Percentiles rank a stretch among this genome's conserved stretches.
These are phyloP conservation scores for Boletus patriciae DNA, from an alignment of 768 basidiomycete species.

Conservation along the genomic window DNA sequence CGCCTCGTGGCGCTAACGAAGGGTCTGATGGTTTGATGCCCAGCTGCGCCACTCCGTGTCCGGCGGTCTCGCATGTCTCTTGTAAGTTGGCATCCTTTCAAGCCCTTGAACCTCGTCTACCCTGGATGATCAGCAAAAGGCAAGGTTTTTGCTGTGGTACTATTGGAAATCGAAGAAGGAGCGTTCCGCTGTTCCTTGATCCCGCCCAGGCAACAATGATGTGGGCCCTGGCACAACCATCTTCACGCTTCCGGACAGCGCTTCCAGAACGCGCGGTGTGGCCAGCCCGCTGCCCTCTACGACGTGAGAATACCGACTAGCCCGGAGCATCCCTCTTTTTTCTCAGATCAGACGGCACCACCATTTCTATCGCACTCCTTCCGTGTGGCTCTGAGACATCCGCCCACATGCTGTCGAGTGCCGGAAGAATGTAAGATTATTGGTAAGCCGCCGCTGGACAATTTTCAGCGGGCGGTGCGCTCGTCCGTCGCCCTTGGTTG, in stretches of 20 bases:
- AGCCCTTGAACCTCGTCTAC: neutral
- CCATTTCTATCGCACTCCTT: neutral
- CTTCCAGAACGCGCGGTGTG: neutral
- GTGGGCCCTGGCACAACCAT: neutral
- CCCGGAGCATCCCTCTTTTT: neutral
- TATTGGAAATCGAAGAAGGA: neutral
- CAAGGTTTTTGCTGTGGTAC: neutral
- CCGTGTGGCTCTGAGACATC: neutral
- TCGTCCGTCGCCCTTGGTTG: neutral
- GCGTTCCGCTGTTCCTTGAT: neutral
- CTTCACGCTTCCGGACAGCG: neutral
- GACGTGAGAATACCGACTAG: constrained; percentile 7
- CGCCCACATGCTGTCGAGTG: neutral
- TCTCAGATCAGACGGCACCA: neutral
- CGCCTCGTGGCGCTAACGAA: neutral
- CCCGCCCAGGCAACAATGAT: neutral
- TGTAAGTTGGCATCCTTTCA: neutral
- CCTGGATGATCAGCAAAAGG: neutral
- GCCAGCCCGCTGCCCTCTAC: neutral
- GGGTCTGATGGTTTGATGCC: neutral
- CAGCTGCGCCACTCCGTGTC: neutral
- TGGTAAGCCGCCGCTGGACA: neutral
- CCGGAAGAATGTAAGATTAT: neutral
- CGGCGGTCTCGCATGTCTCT: neutral
- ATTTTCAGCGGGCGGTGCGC: neutral